Evolutionary conservation across 768 basidiomycete genomes (phyloP).

Genomic region (Glaciozyma martinii): DNA sequence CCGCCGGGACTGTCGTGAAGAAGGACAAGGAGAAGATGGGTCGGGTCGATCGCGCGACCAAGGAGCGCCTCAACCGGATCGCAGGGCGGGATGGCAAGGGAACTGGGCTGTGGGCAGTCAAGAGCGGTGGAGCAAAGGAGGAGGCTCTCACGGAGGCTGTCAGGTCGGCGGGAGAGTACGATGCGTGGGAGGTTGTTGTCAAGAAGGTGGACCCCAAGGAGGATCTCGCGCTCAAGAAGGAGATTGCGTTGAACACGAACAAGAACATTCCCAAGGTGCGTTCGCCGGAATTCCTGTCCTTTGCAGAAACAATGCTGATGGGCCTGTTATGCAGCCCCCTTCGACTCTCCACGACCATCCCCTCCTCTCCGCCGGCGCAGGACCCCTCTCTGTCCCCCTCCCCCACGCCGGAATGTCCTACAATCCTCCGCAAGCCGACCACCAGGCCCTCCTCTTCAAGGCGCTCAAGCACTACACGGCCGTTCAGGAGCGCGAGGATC

Average conservation of each 20-base stretch:
- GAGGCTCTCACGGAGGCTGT: conserved; percentile 11
- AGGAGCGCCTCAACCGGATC: conserved; percentile 30
- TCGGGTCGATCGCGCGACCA: conserved; percentile 26
- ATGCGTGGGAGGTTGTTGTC: conserved; percentile 23
- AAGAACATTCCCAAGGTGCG: conserved; percentile 18
- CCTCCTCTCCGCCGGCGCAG: conserved; percentile 9
- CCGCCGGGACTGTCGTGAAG: conserved; percentile 14
- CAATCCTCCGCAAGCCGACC: conserved; percentile 31
- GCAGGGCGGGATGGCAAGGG: conserved; percentile 27
- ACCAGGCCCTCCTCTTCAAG: conserved; percentile 27
- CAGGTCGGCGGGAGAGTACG: conserved; percentile 25
- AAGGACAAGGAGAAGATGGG: conserved; percentile 15
- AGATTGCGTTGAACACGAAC: neutral
- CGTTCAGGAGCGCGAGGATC: conserved; percentile 25
- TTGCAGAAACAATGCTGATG: neutral
- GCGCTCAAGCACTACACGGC: conserved; percentile 26
- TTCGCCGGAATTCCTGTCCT: too few species aligned
- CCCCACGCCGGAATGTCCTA: conserved; percentile 33
- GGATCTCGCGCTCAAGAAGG: conserved; percentile 13
- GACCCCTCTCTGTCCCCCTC: conserved; percentile 22
- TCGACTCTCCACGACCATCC: conserved; percentile 18
- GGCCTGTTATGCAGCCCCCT: conserved; percentile 20
- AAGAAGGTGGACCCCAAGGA: conserved; percentile 7
- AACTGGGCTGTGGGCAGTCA: conserved; percentile 30
- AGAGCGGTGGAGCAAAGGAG: conserved; percentile 4